Percentiles rank a stretch among this genome's conserved stretches.
phyloP scores from a whole-genome alignment of 2,329 filamentous ascomycete species.

The Magnaporthales sp. region DNA sequence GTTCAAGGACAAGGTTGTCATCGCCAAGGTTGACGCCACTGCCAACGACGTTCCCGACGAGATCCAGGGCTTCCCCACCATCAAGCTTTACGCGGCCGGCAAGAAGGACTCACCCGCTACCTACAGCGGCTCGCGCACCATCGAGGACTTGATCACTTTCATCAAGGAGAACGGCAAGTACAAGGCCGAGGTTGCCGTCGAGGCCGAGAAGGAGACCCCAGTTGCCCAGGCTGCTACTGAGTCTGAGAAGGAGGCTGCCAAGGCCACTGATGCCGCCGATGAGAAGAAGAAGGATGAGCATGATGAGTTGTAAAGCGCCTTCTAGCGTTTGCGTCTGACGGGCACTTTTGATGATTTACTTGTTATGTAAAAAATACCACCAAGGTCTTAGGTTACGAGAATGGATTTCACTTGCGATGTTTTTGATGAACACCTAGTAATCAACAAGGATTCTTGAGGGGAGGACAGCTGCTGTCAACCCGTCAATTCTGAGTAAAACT shows the following conservation, averaged over 20 bases:
- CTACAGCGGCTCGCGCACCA: conserved; percentile 78
- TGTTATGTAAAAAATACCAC: conserved; percentile 7
- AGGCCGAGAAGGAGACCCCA: conserved; percentile 43
- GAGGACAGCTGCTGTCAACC: not conserved
- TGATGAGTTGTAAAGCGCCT: conserved; percentile 63
- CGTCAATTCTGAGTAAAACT: not conserved
- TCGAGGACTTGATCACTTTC: conserved; percentile 88
- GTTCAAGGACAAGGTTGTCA: conserved; percentile 74
- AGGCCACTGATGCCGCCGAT: conserved; percentile 32
- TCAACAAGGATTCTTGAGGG: not conserved
- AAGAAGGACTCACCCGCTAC: conserved; percentile 77
- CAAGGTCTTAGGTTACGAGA: conserved; percentile 2
- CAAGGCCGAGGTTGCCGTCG: conserved; percentile 59
- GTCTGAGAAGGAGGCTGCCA: conserved; percentile 26
- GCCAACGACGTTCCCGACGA: conserved; percentile 94
- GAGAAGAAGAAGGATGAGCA: conserved; percentile 43
- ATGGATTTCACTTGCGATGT: not conserved
- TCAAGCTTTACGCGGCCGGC: conserved; percentile 94
- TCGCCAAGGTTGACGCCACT: conserved; percentile 97
- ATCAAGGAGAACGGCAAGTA: conserved; percentile 92
- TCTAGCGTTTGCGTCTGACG: not conserved
- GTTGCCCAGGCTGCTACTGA: conserved; percentile 44
- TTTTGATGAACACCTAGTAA: not conserved
- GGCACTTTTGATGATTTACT: conserved; percentile 1
- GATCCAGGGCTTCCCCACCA: conserved; percentile 96